Percentiles rank a stretch among this genome's conserved stretches.
These are phyloP conservation scores for Pythium scleroteichum DNA, from an alignment of 352 stramenopile genomes.

Conservation along the genomic window DNA sequence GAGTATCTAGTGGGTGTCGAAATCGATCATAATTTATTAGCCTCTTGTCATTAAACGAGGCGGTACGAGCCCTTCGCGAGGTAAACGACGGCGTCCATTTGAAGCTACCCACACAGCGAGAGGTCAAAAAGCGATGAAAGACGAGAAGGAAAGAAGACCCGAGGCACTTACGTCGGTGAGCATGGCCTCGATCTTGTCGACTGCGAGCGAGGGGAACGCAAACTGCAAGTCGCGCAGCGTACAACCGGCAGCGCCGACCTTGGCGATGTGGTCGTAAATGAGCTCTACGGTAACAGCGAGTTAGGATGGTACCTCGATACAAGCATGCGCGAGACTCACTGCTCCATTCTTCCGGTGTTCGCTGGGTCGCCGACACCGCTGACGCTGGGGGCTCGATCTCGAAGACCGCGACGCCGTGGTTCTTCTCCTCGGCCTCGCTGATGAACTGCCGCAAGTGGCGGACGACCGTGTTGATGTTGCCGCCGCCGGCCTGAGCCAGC, in stretches of 20 bases:
- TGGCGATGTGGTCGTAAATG: conserved; percentile 43
- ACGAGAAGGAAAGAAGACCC: neutral
- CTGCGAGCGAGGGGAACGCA: conserved; percentile 46
- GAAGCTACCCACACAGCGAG: conserved; percentile 43
- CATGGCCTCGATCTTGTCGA: conserved; percentile 53
- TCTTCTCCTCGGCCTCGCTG: conserved; percentile 52
- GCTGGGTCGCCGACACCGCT: conserved; percentile 16
- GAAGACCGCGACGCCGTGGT: conserved; percentile 61
- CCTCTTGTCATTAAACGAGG: conserved; percentile 32
- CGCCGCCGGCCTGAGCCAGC: conserved; percentile 27
- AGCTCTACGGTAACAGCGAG: conserved; percentile 30
- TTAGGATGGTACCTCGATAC: neutral
- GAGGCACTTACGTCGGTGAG: conserved; percentile 51
- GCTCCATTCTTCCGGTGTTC: conserved; percentile 55
- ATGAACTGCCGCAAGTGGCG: conserved; percentile 66
- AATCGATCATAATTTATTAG: conserved; percentile 29
- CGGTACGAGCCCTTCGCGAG: conserved; percentile 54
- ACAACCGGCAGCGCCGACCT: conserved; percentile 36
- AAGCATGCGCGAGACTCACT: conserved; percentile 31
- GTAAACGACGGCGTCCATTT: conserved; percentile 71
- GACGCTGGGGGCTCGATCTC: conserved; percentile 36
- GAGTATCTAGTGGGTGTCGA: conserved; percentile 26
- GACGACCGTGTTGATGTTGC: conserved; percentile 28
- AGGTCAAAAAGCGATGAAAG: neutral
- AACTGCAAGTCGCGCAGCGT: conserved; percentile 61